Evolutionary conservation across 148 eudicot species (phyloP).

Genomic region (Camellia sinensis): DNA sequence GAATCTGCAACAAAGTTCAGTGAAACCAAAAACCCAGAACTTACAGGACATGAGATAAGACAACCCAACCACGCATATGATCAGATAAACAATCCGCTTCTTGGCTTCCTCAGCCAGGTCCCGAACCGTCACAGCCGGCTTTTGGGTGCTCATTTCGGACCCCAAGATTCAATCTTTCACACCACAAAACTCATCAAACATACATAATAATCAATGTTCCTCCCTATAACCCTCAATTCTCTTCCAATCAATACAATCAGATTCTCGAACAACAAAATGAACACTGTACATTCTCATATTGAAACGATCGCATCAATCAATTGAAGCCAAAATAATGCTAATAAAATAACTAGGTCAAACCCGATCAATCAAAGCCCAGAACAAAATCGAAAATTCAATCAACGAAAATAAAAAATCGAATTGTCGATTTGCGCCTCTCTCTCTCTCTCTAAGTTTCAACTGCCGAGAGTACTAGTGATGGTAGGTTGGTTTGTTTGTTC

Average conservation of each 20-base stretch:
- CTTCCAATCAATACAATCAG: not conserved
- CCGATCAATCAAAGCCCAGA: not conserved
- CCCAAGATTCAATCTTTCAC: slow-evolving; percentile 16
- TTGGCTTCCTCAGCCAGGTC: slow-evolving; percentile 86
- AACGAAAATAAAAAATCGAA: not conserved
- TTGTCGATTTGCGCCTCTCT: no score
- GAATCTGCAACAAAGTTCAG: not conserved
- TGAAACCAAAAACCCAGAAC: slow-evolving; percentile 17
- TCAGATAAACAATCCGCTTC: slow-evolving; percentile 69
- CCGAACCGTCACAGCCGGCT: slow-evolving; percentile 48
- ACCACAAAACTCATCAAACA: slow-evolving; percentile 17
- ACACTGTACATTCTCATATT: not conserved
- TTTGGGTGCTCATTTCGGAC: slow-evolving; percentile 47
- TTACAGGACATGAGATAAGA: slow-evolving; percentile 95
- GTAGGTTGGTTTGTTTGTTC: not conserved
- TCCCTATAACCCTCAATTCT: not conserved
- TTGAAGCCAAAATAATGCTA: not conserved
- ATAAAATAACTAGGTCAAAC: not conserved
- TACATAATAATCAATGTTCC: not conserved
- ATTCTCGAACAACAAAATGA: not conserved
- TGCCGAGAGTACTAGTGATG: not conserved
- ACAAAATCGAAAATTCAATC: not conserved
- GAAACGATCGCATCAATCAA: not conserved
- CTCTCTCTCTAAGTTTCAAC: not conserved
- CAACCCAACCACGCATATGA: slow-evolving; percentile 68